Evolutionary conservation across 345 rosid genomes (phyloP).

Genomic region (Syzygium aromaticum): DNA sequence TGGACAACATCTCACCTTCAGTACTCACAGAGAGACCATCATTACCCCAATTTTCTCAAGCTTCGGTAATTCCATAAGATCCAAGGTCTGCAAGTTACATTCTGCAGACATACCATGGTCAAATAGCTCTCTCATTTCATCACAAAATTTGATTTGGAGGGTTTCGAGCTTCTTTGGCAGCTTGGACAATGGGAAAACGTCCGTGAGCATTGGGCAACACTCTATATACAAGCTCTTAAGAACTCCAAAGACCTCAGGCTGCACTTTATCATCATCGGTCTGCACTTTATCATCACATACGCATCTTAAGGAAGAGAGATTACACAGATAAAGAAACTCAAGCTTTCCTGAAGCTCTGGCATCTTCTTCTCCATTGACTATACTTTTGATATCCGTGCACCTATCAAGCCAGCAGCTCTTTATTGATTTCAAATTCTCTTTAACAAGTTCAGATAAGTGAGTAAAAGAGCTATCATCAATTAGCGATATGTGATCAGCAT

Average conservation of each 20-base stretch:
- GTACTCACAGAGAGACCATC: neutral
- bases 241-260: neutral
- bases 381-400: conserved; percentile 12
- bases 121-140: conserved; percentile 21
- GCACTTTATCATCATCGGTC: neutral
- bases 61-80: conserved; percentile 30
- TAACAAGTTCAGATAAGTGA: conserved; percentile 17
- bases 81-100: conserved; percentile 10
- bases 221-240: conserved; percentile 34
- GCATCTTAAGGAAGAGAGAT: conserved; percentile 15
- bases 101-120: neutral
- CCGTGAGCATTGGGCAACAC: conserved; percentile 28
- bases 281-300: conserved; percentile 3
- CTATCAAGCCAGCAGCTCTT: conserved; percentile 28
- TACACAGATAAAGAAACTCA: conserved; percentile 31
- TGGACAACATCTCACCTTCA: neutral
- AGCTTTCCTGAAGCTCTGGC: conserved; percentile 8
- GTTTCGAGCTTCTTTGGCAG: conserved; percentile 21
- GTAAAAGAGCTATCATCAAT: conserved; percentile 10
- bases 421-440: conserved; percentile 4
- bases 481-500: conserved; percentile 17
- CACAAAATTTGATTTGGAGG: conserved; percentile 32
- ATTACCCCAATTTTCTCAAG: conserved; percentile 10
- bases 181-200: conserved; percentile 8
- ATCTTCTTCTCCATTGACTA: conserved; percentile 13